A percentile compares a stretch with the other conserved stretches of the same genome.
Conservation (phyloP, 1,284 basidiomycete species). For the Malassezia brasiliensis region DNA sequence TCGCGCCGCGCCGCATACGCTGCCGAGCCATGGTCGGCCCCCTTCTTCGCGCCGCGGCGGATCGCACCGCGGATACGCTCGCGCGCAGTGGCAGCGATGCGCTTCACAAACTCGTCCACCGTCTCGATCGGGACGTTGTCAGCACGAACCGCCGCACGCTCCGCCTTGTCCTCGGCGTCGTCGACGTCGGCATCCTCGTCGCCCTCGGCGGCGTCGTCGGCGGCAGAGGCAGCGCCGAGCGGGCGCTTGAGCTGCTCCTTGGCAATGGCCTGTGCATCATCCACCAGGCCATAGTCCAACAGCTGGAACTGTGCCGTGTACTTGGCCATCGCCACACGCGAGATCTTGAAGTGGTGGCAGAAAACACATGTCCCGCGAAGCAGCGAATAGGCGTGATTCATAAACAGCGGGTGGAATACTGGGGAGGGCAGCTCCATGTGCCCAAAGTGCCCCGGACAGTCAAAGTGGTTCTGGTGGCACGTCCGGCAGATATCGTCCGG, state of each 20-base stretch:
- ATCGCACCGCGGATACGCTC: conserved; percentile 57
- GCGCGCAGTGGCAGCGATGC: conserved; percentile 53
- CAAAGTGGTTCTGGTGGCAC: conserved; percentile 80
- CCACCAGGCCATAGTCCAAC: conserved; percentile 77
- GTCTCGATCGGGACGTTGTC: conserved; percentile 46
- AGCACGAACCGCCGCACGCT: conserved; percentile 46
- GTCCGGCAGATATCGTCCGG: conserved; percentile 67
- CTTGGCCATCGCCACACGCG: conserved; percentile 57
- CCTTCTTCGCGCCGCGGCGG: conserved; percentile 53
- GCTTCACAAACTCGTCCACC: conserved; percentile 33
- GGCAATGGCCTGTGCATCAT: conserved; percentile 63
- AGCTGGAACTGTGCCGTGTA: conserved; percentile 79
- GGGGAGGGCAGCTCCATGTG: conserved; percentile 93
- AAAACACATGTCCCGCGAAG: conserved; percentile 85
- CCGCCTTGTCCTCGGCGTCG: conserved; percentile 11
- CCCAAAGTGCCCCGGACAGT: conserved; percentile 97
- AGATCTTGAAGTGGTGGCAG: conserved; percentile 83
- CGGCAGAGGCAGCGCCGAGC: conserved; percentile 7
- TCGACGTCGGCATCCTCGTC: conserved; percentile 20
- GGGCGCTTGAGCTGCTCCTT: conserved; percentile 52
- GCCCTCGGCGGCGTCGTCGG: conserved; percentile 20
- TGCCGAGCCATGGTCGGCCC: conserved; percentile 49
- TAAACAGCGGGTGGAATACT: conserved; percentile 93
- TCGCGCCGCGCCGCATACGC: conserved; percentile 72
- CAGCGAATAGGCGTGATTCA: conserved; percentile 80